phyloP scores from a whole-genome alignment of 2,329 filamentous ascomycete species.

The Fusarium clavum region DNA sequence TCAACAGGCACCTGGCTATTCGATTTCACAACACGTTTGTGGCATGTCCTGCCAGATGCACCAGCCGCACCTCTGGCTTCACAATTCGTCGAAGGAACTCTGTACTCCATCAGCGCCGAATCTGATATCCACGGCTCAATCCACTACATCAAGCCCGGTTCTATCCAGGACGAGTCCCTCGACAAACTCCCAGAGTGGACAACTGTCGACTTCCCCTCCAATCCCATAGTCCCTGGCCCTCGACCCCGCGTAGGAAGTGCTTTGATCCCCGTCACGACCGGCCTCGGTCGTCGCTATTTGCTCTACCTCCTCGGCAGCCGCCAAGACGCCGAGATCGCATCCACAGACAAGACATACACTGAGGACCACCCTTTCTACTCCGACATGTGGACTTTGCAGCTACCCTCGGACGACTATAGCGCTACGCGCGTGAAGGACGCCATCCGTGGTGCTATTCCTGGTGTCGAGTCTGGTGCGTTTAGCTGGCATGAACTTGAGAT shows the following conservation, averaged over 20 bases:
- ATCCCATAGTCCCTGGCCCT: constrained; percentile 25
- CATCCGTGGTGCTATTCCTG: constrained; percentile 23
- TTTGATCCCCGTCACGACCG: constrained; percentile 25
- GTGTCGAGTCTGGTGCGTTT: constrained; percentile 28
- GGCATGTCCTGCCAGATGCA: constrained; percentile 23
- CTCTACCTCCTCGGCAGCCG: constrained; percentile 38
- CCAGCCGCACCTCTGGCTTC: constrained; percentile 16
- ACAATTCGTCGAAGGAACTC: constrained; percentile 29
- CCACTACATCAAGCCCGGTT: constrained; percentile 22
- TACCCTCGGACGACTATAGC: constrained; percentile 23
- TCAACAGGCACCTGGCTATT: constrained; percentile 34
- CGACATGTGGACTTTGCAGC: constrained; percentile 38
- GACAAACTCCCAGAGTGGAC: constrained; percentile 13
- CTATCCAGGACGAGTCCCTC: constrained; percentile 15
- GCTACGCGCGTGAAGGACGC: constrained; percentile 28
- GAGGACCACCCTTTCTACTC: constrained; percentile 34
- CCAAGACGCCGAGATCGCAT: constrained; percentile 14
- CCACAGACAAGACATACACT: constrained; percentile 9
- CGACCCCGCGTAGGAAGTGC: constrained; percentile 36
- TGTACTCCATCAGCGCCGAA: constrained; percentile 34
- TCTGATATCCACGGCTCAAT: constrained; percentile 32
- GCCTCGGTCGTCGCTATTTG: constrained; percentile 27
- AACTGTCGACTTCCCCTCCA: constrained; percentile 32
- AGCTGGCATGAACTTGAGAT: constrained; percentile 41
- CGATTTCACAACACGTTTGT: constrained; percentile 26